Conservation (phyloP, 2,329 filamentous ascomycete species). For the Dendrostoma leiphaemia region DNA sequence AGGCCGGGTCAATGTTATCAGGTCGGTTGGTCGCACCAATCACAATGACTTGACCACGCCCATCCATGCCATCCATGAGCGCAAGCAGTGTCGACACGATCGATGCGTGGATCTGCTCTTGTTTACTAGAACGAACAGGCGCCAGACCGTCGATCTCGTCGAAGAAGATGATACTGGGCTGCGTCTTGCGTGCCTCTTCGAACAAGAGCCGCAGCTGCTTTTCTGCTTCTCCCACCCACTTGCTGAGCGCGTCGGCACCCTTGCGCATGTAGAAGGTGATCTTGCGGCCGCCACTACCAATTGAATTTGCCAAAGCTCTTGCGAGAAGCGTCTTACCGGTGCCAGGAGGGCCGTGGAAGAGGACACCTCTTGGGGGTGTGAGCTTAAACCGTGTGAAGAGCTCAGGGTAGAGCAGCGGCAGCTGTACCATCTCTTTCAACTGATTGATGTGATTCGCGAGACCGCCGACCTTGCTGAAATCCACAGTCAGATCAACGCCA, state of each 20-base stretch:
- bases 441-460: slow-evolving; percentile 93
- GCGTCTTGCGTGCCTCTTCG: slow-evolving; percentile 90
- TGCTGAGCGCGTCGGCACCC: slow-evolving; percentile 93
- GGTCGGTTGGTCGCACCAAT: slow-evolving; percentile 98
- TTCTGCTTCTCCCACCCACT: slow-evolving; percentile 98
- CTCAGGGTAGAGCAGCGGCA: slow-evolving; percentile 92
- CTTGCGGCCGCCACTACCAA: slow-evolving; percentile 84
- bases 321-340: slow-evolving; percentile 98
- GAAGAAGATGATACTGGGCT: slow-evolving; percentile 99
- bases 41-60: slow-evolving; percentile 95
- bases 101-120: slow-evolving; percentile 97
- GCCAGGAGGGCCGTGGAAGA: slow-evolving; percentile 95
- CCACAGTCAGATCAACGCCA: slow-evolving; percentile 87
- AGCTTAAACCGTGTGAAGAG: slow-evolving; percentile 90
- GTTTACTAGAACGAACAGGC: slow-evolving; percentile 93
- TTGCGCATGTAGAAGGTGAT: slow-evolving; percentile 99
- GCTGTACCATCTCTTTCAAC: slow-evolving; percentile 96
- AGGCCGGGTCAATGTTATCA: slow-evolving; percentile 93
- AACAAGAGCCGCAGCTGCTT: slow-evolving; percentile 91
- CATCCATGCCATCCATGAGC: slow-evolving; percentile 97
- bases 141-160: slow-evolving; percentile 98
- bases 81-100: slow-evolving; percentile 94
- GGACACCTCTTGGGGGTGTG: slow-evolving; percentile 87
- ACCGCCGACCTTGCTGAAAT: slow-evolving; percentile 92
- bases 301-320: slow-evolving; percentile 85